Evolutionary conservation across 2,329 filamentous ascomycete genomes (phyloP), one percentile per base, ranked within the genome.

Genomic region (Massarina eburnea): DNA sequence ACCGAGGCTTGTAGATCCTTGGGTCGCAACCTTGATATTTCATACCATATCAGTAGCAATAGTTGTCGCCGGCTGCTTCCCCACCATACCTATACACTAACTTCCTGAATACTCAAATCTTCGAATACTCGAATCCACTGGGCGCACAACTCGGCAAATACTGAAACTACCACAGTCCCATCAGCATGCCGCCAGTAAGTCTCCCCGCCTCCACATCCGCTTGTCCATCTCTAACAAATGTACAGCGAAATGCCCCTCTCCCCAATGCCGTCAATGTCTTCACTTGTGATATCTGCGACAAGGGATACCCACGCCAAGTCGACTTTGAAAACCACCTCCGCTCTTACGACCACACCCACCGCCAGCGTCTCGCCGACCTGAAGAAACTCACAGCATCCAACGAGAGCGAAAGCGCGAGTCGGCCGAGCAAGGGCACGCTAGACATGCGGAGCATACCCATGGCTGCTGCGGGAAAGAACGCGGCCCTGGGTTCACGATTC

Each of bases 321-420:
- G 92, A 97, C 69, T 96, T 95, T 70, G 92, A 97, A 71, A 87
- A 91, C 7, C 94, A 99, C 70, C 88, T 96, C 45, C 85, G 85
- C 53, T 94, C 88, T 61, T 97, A 97, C 71, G 94, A 97, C 67
- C 94, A 99, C 73, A 88, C 89, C 59, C 94, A 99, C 72, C 57
- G 56, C 35, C 58, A 74, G 67, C 86, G 89, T 39, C 81, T 91
- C 47, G 89, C 89, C 71, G 88, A 94, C 61, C 91, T 92, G 88
- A 90, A 90, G 72, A 84, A 88, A 50, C 45, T 66, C n/a, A 67
- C 61, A 3, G 64, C 63, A 17, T 48, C 48, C 14, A 64, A 64
- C 42, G 61, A 63, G 18, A 44, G 48, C 15, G 58, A 64, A 20
- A 51, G 46, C 29, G 52, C 44, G 21, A 58, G 54, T 4, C 26